Conservation (phyloP, 768 basidiomycete genomes). For the Tulasnella sp. region DNA sequence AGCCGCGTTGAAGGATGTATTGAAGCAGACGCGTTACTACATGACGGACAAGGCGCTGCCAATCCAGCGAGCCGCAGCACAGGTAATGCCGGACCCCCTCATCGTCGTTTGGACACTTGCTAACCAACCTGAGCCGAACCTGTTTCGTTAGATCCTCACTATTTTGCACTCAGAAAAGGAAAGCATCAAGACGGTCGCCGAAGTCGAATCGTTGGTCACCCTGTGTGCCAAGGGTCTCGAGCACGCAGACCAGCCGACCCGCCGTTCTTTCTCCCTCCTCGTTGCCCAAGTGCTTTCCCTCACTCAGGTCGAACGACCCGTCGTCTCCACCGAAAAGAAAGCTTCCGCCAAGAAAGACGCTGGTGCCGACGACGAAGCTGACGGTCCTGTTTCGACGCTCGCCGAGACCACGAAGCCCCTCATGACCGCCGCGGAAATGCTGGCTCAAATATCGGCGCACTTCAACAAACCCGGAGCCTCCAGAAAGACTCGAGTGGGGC, state of each 20-base stretch:
- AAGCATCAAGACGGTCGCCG: constrained; percentile 60
- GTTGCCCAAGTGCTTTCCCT: constrained; percentile 81
- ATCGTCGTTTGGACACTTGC: background rate
- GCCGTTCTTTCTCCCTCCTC: constrained; percentile 77
- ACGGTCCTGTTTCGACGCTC: constrained; percentile 50
- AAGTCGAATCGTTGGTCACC: constrained; percentile 75
- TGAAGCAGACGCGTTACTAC: constrained; percentile 77
- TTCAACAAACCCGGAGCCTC: constrained; percentile 75
- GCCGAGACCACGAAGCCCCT: constrained; percentile 65
- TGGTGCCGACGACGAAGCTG: constrained; percentile 61
- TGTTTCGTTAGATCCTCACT: constrained; percentile 51
- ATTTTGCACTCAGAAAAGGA: constrained; percentile 61
- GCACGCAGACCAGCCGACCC: constrained; percentile 77
- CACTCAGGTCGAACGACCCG: constrained; percentile 70
- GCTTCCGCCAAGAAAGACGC: constrained; percentile 55
- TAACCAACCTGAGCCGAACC: background rate
- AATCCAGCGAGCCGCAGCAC: constrained; percentile 81
- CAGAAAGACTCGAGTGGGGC: constrained; percentile 75
- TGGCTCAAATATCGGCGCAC: constrained; percentile 72
- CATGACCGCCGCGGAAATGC: constrained; percentile 76
- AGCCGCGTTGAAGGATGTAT: constrained; percentile 70
- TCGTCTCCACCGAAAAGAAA: constrained; percentile 56
- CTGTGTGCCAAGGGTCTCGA: constrained; percentile 77
- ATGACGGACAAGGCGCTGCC: constrained; percentile 82
- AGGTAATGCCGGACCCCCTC: constrained; percentile 53